Base-by-base conservation (phyloP, 768 basidiomycete species). In the Leccinellum luteum region DNA sequence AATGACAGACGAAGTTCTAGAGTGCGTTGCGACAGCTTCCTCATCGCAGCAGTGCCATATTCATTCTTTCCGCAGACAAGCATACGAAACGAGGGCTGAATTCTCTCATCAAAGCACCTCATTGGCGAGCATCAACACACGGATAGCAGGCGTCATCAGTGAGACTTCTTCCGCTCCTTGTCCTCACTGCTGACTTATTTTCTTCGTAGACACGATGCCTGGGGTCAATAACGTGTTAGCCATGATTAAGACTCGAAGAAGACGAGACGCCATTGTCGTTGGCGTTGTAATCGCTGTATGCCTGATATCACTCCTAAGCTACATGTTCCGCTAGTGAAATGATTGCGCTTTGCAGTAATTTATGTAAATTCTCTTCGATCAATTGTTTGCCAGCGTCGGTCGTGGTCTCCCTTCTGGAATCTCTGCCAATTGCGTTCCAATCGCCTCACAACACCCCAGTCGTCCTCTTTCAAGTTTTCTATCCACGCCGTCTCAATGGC, bases 31-130 rank as follows among this genome's bases (percentile, higher is more conserved):
- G 38, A 25, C 14, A 23, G 21, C 51, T 55, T 2, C 53, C 52
- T 9, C 44, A 50, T 44, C 34, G 15, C 25, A 27, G 10, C 34
- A 51, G 12, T 43, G 14, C 6, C 19, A 48, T 47, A 50, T 34
- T 53, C 50, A 57, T 54, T 52, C 27, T 44, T 51, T 31, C 30
- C 27, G 30, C 54, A 98, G 94, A 45, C 97, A 98, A 85, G 97
- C 96, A 28, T 95, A 98, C 68, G 97, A 94, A 68, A 98, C 96
- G 3, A 87, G 97, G 30, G 84, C 92, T 21, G 96, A 98, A 73
- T 98, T 99, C 74, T 76, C 82, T 27, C 82, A 85, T 47, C 97
- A 99, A 73, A 80, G 94, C 31, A 72, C 79, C 12, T 84, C 89
- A 21, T 74, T 99, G 41, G 75, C 84, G 9, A 80, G 85, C 15